Conservation (phyloP, 2,329 filamentous ascomycete genomes). For the Exophiala aquamarina region DNA sequence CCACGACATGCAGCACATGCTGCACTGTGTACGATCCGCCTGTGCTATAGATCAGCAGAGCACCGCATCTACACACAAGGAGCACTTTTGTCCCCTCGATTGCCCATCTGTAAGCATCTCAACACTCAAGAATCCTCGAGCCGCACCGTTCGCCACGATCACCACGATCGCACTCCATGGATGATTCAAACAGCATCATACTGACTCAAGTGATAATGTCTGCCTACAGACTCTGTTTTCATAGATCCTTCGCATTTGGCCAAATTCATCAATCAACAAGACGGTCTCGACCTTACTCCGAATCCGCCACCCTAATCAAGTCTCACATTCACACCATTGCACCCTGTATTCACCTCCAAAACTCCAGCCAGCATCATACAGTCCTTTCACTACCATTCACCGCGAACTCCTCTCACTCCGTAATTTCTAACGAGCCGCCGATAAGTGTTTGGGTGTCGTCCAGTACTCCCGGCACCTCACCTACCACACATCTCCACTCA, state of each 20-base stretch:
- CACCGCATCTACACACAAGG: conserved; percentile 2
- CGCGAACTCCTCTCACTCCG: too few species aligned
- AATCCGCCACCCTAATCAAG: too few species aligned
- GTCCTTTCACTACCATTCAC: too few species aligned
- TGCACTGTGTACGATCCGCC: conserved; percentile 11
- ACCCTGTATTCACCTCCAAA: too few species aligned
- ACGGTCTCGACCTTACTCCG: too few species aligned
- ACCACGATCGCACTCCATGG: conserved; percentile 9
- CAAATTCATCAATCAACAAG: background rate
- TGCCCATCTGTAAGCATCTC: conserved; percentile 5
- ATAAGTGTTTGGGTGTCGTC: background rate
- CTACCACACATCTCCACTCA: conserved; percentile 17
- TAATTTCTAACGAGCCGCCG: background rate
- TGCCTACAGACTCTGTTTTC: conserved; percentile 18
- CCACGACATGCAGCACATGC: conserved; percentile 20
- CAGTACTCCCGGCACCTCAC: conserved; percentile 3
- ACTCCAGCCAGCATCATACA: too few species aligned
- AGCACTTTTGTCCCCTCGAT: background rate
- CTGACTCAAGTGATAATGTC: conserved; percentile 23
- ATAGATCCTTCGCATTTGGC: too few species aligned
- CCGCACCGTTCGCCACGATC: conserved; percentile 11
- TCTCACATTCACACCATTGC: too few species aligned
- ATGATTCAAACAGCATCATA: conserved; percentile 13
- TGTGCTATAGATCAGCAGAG: conserved; percentile 8
- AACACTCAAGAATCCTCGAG: background rate